Base-by-base conservation (phyloP, 371 early-diverging fungal species). In the Mortierella sp. region DNA sequence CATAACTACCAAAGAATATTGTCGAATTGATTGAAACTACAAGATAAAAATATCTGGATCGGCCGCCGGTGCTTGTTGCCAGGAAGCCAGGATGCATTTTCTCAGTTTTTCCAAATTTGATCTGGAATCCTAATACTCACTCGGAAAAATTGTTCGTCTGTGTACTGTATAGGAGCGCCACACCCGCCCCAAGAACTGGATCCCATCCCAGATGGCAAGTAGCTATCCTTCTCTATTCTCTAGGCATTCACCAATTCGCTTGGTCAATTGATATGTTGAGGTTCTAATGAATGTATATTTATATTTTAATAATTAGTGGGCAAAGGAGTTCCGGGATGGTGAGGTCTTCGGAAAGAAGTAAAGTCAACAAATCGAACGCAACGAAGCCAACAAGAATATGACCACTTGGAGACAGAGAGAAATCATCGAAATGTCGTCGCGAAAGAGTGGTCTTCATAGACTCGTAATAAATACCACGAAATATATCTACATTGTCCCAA, bases 191-290 rank as follows among this genome's bases (percentile, higher is more conserved):
- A 89, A 86, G 60, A 86, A 89, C 69, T 94, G 93, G 92, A 95
- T 95, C 67, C 95, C 95, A 33, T 93, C 93, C 43, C 93, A 93
- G 93, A 84, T 94, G 84, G 90, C 88, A 84, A 85, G 74, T 38
- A 13, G 9, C 21, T 55, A 4, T 55, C n/a, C 55, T 58, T 40
- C 16, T 63, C 53, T 61, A 3, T 28, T 28, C 28, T 28, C 28
- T 28, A 28, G 28, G 28, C 28, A 28, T 28, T 28, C 2, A 2
- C 28, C 28, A 28, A 2, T 28, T 28, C 28, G n/a, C 28, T 28
- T 28, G 28, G 28, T 28, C 28, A 28, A 28, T 28, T 28, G 28
- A 28, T 28, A 28, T 28, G 28, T 28, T 28, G 28, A 28, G 28
- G 10, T 48, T 45, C 48, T 16, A 48, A 48, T 48, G 11, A 16